Base-by-base conservation (phyloP, 306 rosid genomes). In the Lotus japonicus region DNA sequence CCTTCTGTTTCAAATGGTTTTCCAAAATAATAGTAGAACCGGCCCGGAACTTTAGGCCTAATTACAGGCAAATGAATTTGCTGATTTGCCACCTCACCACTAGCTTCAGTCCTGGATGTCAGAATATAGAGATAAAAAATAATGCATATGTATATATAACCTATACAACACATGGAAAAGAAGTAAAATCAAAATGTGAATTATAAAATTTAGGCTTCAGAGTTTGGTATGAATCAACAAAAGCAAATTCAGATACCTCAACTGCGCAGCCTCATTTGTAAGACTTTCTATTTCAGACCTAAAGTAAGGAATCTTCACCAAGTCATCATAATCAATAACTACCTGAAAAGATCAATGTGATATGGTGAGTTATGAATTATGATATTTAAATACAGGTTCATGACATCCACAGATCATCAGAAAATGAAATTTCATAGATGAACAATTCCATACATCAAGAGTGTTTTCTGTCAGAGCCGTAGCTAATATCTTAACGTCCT, bases 1-100 rank as follows among this genome's bases (percentile, higher is more conserved):
- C 98, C 96, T 83, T 85, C 58, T 0, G 96, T 90, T 83, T 90
- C 96, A 36, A 94, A 70, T 64, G 96, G 86, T 82, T 85, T 94
- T 80, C 98, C 97, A 50, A 94, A 88, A 70, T 80, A 84, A 52
- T 70, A 90, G 77, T 94, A 94, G 81, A 90, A 85, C 35, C 95
- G 76, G 28, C 97, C 97, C 10, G 97, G 98, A 68, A 90, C 49
- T 84, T 90, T 88, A 0, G 97, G 98, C 64, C 82, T 49, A 65
- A 88, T 46, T 73, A 89, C 84, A 5, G 98, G 97, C 2, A 83
- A 1, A 78, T 94, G 85, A 4, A 86, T 15, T 51, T 68, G 89
- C 73, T 94, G 97, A 66, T 94, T 90, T 73, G 86, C 86, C 23
- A 86, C 83, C 76, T 94, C 98, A 50, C 96, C 98, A 14, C 7